Base-by-base conservation (phyloP, 2,329 filamentous ascomycete species). In the Fusarium miscanthi region DNA sequence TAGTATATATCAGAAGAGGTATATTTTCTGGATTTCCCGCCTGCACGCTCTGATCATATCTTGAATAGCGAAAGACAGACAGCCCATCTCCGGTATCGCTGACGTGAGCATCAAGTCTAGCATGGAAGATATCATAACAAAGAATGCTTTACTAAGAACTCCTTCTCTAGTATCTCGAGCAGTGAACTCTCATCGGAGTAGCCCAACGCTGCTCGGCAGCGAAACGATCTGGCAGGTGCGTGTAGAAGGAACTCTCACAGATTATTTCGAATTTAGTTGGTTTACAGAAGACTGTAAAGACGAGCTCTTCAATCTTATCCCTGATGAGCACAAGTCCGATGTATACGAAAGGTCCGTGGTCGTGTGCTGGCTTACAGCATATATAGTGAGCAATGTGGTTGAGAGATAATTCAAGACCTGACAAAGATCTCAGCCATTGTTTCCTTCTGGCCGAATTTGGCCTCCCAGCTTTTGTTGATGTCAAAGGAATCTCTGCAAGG, bases 71-170 rank as follows among this genome's bases (percentile, higher is more conserved):
- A 27, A 30, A 5, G 25, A 46, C 3, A 9, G 6, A 4, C 10
- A 21, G 6, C 19, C 21, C 8, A 30, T 9, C 31, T 6, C 14
- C 14, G 0, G 9, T 8, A 25, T 8, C 1, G 1, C 6, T 11
- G 16, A 12, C 2, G 16, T 5, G 14, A 6, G 13, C 9, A 9
- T 30, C 2, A n/a, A 46, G 4, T 19, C 43, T 30, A 30, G 25
- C 19, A 48, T 48, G 6, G 13, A 17, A 27, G 8, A 3, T 30
- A 30, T 48, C 17, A 30, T 48, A 30, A 30, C n/a, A 48, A 6
- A 3, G 7, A 0, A 27, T 6, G 8, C 27, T 27, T 27, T 27
- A 27, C 6, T 0, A 0, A 46, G 13, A 30, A 11, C 10, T 43
- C 23, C 5, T 43, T 31, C 12, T 12, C 45, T 0, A 48, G 45